A percentile compares a stretch with the other conserved stretches of the same genome.
These are phyloP conservation scores for Neonectria faginata DNA, from an alignment of 2,329 filamentous ascomycete genomes.

Conservation along the genomic window DNA sequence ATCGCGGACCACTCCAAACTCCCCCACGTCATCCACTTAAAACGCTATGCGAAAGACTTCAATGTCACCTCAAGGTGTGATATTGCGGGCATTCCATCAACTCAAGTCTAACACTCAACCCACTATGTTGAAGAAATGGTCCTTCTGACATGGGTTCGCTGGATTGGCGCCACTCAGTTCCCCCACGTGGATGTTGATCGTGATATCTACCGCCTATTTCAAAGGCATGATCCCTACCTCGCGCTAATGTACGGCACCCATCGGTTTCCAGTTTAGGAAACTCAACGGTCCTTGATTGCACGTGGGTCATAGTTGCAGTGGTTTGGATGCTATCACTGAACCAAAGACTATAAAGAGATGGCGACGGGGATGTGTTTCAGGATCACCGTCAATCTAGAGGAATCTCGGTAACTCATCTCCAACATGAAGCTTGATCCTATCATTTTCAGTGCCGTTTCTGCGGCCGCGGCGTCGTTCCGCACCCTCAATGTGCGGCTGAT, in stretches of 20 bases:
- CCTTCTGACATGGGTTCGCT: not conserved
- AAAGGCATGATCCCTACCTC: constrained; percentile 13
- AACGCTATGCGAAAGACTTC: constrained; percentile 1
- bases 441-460: constrained; percentile 27
- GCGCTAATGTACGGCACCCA: constrained; percentile 2
- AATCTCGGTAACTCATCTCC: not conserved
- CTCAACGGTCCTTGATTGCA: not conserved
- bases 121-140: not conserved
- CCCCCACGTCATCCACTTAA: constrained; percentile 14
- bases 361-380: not conserved
- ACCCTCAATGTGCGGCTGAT: constrained; percentile 62
- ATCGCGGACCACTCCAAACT: not conserved
- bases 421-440: constrained; percentile 37
- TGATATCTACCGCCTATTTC: constrained; percentile 1
- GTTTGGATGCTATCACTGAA: not conserved
- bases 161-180: constrained; percentile 18
- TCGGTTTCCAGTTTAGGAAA: constrained; percentile 17
- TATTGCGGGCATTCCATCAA: not conserved
- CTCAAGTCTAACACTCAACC: not conserved
- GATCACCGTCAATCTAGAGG: not conserved
- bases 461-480: constrained; percentile 27
- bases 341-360: not conserved
- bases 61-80: constrained; percentile 3
- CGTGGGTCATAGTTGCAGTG: constrained; percentile 9
- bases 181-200: constrained; percentile 31